Evolutionary conservation across 140 eudicot genomes (phyloP), one percentile per base, ranked within the genome.

Genomic region (Bidens hawaiensis): DNA sequence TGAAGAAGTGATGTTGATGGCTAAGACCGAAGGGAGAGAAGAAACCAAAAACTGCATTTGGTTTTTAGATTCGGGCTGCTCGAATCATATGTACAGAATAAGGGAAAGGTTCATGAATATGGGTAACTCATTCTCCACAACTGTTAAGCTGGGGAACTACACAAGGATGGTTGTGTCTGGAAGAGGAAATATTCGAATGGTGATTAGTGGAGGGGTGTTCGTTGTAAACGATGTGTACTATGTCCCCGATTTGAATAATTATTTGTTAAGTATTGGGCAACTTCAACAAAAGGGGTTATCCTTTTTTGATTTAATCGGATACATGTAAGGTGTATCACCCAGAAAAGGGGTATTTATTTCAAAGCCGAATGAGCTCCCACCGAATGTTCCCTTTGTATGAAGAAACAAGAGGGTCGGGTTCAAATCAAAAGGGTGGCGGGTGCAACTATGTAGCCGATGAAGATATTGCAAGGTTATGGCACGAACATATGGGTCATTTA

Each of bases 31-130:
- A 47, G 6, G 13, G 43, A 9, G 2, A 0, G 25, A 47, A 15
- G 25, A 57, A 16, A 5, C 0, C 1, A 0, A 2, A 1, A n/a
- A 23, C 6, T 15, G 23, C 11, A 0, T 28, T 1, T 57, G 64
- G 64, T 57, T 14, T 19, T 9, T 57, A 4, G 64, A 57, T 15
- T 57, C 64, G 3, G 46, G 46, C 0, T 57, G 64, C n/a, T 57
- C 64, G 0, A 13, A 31, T n/a, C 46, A 30, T 15, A 31, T 57
- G 64, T 57, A 46, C 27, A 25, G 64, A 1, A 9, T 13, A 4
- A 57, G 31, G 13, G 63, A 28, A 1, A 33, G 1, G 7, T 57
- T 57, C 1, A 0, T 56, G 10, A 43, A 28, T 14, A 0, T 0
- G 0, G 3, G n/a, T 9, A 10, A 2, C 45, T 10, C 14, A 3